A percentile compares a stretch with the other conserved stretches of the same genome.
Conservation (phyloP, 306 rosid species). For the Heteromeles arbutifolia region DNA sequence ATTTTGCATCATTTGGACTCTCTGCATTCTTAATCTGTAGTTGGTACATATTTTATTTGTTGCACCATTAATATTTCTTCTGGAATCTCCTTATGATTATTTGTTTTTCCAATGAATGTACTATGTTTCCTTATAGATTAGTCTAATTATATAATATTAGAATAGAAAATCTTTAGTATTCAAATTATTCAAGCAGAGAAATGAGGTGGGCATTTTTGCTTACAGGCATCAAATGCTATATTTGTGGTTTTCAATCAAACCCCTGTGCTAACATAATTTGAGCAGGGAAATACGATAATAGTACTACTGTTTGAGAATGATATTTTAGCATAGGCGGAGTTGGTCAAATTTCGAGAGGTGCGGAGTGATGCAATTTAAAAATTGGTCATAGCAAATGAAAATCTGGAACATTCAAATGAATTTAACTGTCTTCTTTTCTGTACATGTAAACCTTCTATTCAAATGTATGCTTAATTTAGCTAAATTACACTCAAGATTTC, state of each 20-base stretch:
- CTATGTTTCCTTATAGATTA: background rate
- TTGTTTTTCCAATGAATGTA: background rate
- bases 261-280: background rate
- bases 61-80: background rate
- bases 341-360: background rate
- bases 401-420: background rate
- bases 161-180: background rate
- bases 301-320: background rate
- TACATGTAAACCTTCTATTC: background rate
- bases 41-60: background rate
- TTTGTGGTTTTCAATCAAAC: background rate
- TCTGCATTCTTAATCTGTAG: background rate
- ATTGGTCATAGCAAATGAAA: background rate
- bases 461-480: background rate
- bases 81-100: background rate
- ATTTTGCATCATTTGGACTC: background rate
- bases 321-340: background rate
- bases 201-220: background rate
- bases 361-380: background rate
- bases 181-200: background rate
- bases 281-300: background rate
- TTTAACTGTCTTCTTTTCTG: background rate
- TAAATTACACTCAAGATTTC: background rate
- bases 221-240: background rate
- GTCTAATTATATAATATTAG: background rate